Base-by-base conservation (phyloP, 768 basidiomycete species). In the Podaxis carcinomalis region DNA sequence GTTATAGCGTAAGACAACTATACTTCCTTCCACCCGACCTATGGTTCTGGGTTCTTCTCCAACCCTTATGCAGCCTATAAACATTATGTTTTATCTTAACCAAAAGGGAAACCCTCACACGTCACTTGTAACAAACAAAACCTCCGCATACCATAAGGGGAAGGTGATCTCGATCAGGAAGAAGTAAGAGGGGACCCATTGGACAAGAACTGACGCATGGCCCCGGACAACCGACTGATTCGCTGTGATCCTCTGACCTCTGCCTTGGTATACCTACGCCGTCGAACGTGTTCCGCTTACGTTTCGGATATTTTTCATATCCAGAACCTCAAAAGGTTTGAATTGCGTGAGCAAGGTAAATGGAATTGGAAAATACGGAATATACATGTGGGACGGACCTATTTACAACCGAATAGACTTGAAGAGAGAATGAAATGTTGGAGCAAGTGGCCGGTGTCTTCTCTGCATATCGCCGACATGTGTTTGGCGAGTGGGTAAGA, bases 71-170 rank as follows among this genome's bases (percentile, higher is more conserved):
- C 35, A 28, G 13, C 37, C 50, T 25, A 32, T 23, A 9, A 44
- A 40, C 51, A 35, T 59, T 59, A 36, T 59, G 51, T 59, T 59
- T 53, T 28, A 35, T 32, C 42, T 36, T 4, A 16, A 11, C 51
- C 5, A 54, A 53, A 59, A 13, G 44, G 59, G 59, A 59, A 59
- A 53, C 27, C 51, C 40, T 59, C 51, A 50, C 59, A 59, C 51
- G 59, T 59, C 42, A 53, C 19, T 44, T 27, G 37, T n/a, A 35
- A 52, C 21, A 59, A 44, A 44, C 37, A 44, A 59, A 6, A 21
- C 59, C 51, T 23, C 11, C 11, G 21, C 27, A 2, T 47, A 21
- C 59, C 51, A 52, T 42, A 59, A 53, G 19, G 35, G 51, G 59
- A 44, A 53, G 11, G 9, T 49, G 39, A 59, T 59, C 59, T 59